Base-by-base conservation (phyloP, 164 flowering plant genomes). In the Vitis amurensis region DNA sequence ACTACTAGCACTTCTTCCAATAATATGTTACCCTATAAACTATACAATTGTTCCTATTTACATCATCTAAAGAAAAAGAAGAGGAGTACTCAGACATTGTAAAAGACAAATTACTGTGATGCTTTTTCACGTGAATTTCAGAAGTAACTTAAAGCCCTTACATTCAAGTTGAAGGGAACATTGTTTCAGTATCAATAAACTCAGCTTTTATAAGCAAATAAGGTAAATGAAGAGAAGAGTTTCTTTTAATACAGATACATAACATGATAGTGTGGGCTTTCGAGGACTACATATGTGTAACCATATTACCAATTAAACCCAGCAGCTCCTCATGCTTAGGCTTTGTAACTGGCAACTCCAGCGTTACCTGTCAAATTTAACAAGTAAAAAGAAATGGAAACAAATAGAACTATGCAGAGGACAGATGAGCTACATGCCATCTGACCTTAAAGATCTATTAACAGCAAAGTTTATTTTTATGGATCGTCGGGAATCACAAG, bases 341-440 rank as follows among this genome's bases (percentile, higher is more conserved):
- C 64, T 77, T 72, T 63, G 76, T 81, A 19, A 85, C 80, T 59
- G 79, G 71, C 47, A 91, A 67, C 72, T 93, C 97, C 87, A 91
- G 57, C 7, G 98, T 93, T 61, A 87, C 82, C 97, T 90, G 83
- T 29, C 59, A 62, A 73, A 55, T 48, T 69, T 51, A 12, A 10
- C 11, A 50, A 50, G 10, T 11, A 23, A 55, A 50, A 13, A 16
- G 27, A 16, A 48, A 27, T 4, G 15, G 13, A 50, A 11, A 59
- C 10, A 27, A 4, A 9, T 3, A 15, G 10, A 11, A 30, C 8
- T 47, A 44, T 8, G 53, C 44, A 3, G 27, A 23, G 15, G 10
- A 11, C 23, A 4, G 15, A 15, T 16, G 2, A 23, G 2, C 27
- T 23, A 23, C 27, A 23, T 23, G 27, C 27, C 27, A 23, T 23